Evolutionary conservation across 306 rosid species (phyloP).

Genomic region (Vigna reflexopilosa): DNA sequence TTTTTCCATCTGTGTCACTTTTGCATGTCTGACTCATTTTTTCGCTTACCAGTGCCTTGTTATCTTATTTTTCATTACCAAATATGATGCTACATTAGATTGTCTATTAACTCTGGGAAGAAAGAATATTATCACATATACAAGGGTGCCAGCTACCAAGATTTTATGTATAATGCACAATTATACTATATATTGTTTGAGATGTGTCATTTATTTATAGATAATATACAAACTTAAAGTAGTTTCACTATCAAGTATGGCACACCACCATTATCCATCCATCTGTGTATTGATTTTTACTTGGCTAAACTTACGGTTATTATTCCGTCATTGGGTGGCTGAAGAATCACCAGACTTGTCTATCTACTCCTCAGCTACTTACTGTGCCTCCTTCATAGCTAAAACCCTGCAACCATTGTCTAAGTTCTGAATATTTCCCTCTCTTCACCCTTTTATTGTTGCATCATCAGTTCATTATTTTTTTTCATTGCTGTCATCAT

Average conservation of each 20-base stretch:
- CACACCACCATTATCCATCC: neutral
- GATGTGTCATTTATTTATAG: neutral
- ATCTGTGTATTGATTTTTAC: neutral
- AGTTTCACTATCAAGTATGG: neutral
- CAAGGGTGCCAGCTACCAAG: neutral
- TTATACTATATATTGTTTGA: neutral
- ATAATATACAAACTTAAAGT: neutral
- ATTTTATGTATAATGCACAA: neutral
- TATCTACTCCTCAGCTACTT: neutral
- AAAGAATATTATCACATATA: neutral
- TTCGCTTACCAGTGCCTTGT: neutral
- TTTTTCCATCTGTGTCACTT: neutral
- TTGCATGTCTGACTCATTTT: neutral
- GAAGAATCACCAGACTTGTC: neutral
- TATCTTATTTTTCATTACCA: neutral
- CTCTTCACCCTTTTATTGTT: neutral
- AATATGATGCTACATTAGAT: neutral
- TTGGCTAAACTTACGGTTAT: neutral
- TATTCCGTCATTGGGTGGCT: neutral
- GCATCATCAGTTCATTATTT: neutral
- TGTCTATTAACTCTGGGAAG: neutral
- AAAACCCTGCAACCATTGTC: neutral
- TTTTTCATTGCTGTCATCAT: too few relatives aligned
- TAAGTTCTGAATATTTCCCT: neutral
- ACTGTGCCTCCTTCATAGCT: neutral